phyloP scores from a whole-genome alignment of 768 basidiomycete genomes.

The Hypholoma fasciculare region DNA sequence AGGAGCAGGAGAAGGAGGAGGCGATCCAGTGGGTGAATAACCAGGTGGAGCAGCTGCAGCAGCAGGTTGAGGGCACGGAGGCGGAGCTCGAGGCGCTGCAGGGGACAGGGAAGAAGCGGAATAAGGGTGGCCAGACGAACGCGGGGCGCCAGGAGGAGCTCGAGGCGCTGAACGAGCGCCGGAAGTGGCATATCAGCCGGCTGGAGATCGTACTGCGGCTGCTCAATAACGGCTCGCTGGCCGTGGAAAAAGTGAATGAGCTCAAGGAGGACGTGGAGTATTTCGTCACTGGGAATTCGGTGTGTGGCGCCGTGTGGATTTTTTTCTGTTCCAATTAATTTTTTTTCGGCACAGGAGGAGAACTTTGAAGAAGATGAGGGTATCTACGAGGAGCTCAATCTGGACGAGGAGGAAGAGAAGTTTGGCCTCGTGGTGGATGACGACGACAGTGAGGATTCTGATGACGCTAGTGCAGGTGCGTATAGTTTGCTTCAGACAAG shows the following conservation, averaged over 20 bases:
- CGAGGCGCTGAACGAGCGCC: conserved; percentile 86
- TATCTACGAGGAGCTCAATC: conserved; percentile 96
- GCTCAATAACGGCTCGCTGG: conserved; percentile 89
- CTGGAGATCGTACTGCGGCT: conserved; percentile 92
- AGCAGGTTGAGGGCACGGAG: conserved; percentile 93
- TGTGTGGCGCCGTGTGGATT: conserved; percentile 37
- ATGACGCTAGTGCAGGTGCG: conserved; percentile 72
- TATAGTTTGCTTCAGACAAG: neutral
- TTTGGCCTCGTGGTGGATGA: conserved; percentile 81
- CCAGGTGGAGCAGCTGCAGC: conserved; percentile 87
- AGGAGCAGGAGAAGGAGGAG: conserved; percentile 95
- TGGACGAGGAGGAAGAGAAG: conserved; percentile 96
- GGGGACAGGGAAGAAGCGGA: conserved; percentile 82
- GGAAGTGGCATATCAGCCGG: conserved; percentile 93
- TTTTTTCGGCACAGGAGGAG: conserved; percentile 67
- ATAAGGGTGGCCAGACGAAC: conserved; percentile 62
- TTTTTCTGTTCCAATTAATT: neutral
- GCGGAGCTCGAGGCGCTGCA: conserved; percentile 91
- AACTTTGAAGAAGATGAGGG: conserved; percentile 97
- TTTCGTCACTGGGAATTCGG: conserved; percentile 94
- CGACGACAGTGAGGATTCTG: conserved; percentile 76
- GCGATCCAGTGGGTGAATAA: conserved; percentile 83
- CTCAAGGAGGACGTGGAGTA: conserved; percentile 95
- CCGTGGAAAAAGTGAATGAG: conserved; percentile 74
- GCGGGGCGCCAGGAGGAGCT: conserved; percentile 80